These are phyloP conservation scores for Takashimella koratensis DNA, from an alignment of 1,284 basidiomycete genomes.

Conservation along the genomic window DNA sequence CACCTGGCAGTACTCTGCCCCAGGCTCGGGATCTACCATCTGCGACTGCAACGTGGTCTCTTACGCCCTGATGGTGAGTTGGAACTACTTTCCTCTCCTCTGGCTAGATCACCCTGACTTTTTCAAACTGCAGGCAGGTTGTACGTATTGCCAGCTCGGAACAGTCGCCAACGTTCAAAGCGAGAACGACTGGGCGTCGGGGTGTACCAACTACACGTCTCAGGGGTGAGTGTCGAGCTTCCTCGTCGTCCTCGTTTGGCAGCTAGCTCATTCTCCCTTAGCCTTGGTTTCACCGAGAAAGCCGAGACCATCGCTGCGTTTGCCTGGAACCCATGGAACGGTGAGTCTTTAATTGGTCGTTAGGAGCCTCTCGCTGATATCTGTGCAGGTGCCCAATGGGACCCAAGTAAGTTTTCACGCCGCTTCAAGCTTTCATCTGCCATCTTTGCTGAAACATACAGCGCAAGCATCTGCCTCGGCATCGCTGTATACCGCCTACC, in stretches of 20 bases:
- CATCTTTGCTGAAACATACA: no score
- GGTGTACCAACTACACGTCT: not conserved
- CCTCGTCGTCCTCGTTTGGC: no score
- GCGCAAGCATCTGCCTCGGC: conserved; percentile 7
- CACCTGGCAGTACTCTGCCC: conserved; percentile 22
- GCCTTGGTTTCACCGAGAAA: conserved; percentile 11
- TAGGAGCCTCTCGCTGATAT: not conserved
- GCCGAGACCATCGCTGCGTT: conserved; percentile 6
- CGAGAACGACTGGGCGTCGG: conserved; percentile 2
- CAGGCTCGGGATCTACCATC: conserved; percentile 2
- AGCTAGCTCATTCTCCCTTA: no score
- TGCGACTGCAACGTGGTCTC: conserved; percentile 29
- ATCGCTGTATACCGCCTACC: conserved; percentile 1
- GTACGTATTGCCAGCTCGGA: conserved; percentile 22
- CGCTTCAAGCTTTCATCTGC: no score
- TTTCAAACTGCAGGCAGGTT: conserved; percentile 16
- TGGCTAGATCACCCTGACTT: not conserved
- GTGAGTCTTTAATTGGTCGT: not conserved
- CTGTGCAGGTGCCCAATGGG: not conserved
- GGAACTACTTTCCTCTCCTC: no score
- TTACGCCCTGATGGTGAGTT: conserved; percentile 28
- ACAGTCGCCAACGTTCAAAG: not conserved
- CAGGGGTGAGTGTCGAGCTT: conserved; percentile 4
- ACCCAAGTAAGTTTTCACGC: not conserved
- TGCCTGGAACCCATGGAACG: conserved; percentile 11